phyloP scores from a whole-genome alignment of 768 basidiomycete species.

The Leccinum barrowsii region DNA sequence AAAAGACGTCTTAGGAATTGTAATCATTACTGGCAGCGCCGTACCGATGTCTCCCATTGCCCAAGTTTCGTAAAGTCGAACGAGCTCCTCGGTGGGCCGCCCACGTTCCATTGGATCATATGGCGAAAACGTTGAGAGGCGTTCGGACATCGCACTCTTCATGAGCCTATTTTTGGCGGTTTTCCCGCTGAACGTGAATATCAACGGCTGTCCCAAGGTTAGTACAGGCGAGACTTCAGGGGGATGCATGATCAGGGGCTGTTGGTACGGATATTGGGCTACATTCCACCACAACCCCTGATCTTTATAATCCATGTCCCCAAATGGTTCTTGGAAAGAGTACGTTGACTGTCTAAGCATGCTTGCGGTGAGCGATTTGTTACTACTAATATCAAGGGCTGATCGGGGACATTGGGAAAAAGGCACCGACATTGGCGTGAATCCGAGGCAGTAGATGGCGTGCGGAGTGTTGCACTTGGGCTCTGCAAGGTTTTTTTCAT shows the following conservation, averaged over 20 bases:
- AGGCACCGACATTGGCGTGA: constrained; percentile 4
- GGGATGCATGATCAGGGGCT: constrained; percentile 11
- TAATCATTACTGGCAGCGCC: background rate
- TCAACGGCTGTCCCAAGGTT: constrained; percentile 23
- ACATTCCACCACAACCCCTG: constrained; percentile 3
- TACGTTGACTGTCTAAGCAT: constrained; percentile 15
- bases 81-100: constrained; percentile 32
- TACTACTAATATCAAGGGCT: constrained; percentile 2
- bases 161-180: constrained; percentile 30
- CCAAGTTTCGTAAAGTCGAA: constrained; percentile 35
- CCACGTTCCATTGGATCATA: constrained; percentile 29
- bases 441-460: background rate
- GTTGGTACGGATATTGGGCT: constrained; percentile 15
- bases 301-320: constrained; percentile 19
- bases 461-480: background rate
- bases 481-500: background rate
- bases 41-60: constrained; percentile 30
- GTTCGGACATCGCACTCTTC: constrained; percentile 36
- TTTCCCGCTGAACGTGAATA: constrained; percentile 30
- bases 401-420: background rate
- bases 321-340: constrained; percentile 12
- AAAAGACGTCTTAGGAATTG: constrained; percentile 3
- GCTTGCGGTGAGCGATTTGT: background rate
- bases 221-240: constrained; percentile 17
- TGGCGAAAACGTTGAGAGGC: constrained; percentile 33